These are phyloP conservation scores for Schizophyllum amplum DNA, from an alignment of 1,284 basidiomycete genomes.

Conservation along the genomic window DNA sequence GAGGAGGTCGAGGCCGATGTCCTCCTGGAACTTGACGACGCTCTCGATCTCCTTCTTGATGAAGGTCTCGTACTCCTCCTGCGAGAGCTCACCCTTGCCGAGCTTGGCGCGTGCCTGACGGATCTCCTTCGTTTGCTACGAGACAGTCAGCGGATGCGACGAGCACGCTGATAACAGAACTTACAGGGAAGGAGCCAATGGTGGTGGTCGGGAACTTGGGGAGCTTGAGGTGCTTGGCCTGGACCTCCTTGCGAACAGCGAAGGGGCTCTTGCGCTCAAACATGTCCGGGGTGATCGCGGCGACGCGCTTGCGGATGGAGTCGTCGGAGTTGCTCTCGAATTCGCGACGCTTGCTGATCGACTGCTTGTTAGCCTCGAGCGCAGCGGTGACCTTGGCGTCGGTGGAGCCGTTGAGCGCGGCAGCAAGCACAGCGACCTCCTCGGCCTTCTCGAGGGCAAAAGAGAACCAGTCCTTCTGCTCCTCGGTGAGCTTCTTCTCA, in stretches of 20 bases:
- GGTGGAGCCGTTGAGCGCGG: slow-evolving; percentile 77
- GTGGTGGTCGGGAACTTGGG: slow-evolving; percentile 99
- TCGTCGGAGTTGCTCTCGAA: slow-evolving; percentile 96
- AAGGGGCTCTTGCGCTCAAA: slow-evolving; percentile 91
- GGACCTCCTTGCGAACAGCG: slow-evolving; percentile 80
- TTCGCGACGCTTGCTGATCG: slow-evolving; percentile 92
- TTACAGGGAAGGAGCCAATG: slow-evolving; percentile 93
- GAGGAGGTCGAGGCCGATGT: slow-evolving; percentile 91
- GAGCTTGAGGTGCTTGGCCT: slow-evolving; percentile 84
- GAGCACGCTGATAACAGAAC: slow-evolving; percentile 18
- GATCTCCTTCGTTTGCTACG: slow-evolving; percentile 97
- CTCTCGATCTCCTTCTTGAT: slow-evolving; percentile 97
- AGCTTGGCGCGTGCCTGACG: slow-evolving; percentile 92
- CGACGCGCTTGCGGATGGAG: slow-evolving; percentile 92
- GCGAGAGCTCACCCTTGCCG: slow-evolving; percentile 86
- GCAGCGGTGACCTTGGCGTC: slow-evolving; percentile 60
- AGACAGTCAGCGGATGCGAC: slow-evolving; percentile 2
- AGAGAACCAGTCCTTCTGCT: slow-evolving; percentile 98
- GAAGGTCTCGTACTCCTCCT: slow-evolving; percentile 92
- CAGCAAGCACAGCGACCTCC: slow-evolving; percentile 87
- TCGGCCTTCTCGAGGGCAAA: slow-evolving; percentile 96
- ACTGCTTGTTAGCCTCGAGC: slow-evolving; percentile 83
- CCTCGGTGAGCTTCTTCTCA: slow-evolving; percentile 85
- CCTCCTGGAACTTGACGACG: slow-evolving; percentile 96
- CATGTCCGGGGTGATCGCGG: slow-evolving; percentile 83